Percentiles rank a stretch among this genome's conserved stretches.
Conservation (phyloP, 768 basidiomycete species). For the Roridomyces roridus region DNA sequence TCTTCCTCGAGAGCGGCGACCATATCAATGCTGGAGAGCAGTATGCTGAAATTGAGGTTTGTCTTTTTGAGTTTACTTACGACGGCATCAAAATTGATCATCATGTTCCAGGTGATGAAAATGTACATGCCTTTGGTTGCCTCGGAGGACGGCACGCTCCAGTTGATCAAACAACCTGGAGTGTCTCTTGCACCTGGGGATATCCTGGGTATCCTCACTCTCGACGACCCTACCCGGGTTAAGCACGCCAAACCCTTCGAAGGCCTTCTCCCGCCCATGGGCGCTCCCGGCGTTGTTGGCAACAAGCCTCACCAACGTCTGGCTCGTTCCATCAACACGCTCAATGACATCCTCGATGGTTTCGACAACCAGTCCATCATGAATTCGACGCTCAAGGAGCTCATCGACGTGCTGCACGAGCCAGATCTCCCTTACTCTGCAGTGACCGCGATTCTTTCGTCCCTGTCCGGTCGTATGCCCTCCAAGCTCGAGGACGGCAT, state of each 20-base stretch:
- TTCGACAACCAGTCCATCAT: slow-evolving; percentile 96
- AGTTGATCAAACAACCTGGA: slow-evolving; percentile 98
- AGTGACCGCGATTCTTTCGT: slow-evolving; percentile 80
- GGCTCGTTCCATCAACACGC: slow-evolving; percentile 70
- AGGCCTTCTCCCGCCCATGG: slow-evolving; percentile 88
- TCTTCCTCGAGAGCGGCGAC: slow-evolving; percentile 95
- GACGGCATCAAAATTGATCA: slow-evolving; percentile 3
- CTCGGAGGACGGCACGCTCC: slow-evolving; percentile 91
- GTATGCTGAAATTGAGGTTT: slow-evolving; percentile 97
- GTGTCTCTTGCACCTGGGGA: slow-evolving; percentile 96
- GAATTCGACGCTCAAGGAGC: slow-evolving; percentile 84
- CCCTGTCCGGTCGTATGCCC: slow-evolving; percentile 93
- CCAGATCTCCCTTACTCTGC: slow-evolving; percentile 91
- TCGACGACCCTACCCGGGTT: slow-evolving; percentile 95
- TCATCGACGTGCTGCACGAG: slow-evolving; percentile 81
- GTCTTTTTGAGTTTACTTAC: slow-evolving; percentile 27
- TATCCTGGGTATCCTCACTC: slow-evolving; percentile 94
- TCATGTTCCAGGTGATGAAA: slow-evolving; percentile 81
- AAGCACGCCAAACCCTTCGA: slow-evolving; percentile 99
- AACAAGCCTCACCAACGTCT: slow-evolving; percentile 91
- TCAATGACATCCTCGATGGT: slow-evolving; percentile 93
- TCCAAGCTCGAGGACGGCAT: slow-evolving; percentile 88
- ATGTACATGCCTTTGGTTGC: slow-evolving; percentile 99
- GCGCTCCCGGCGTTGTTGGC: slow-evolving; percentile 83
- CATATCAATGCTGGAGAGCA: slow-evolving; percentile 96